Percentiles rank a stretch among this genome's conserved stretches.
Conservation (phyloP, 805 yeast species). For the Hemisphaericaspora nanyangensis region DNA sequence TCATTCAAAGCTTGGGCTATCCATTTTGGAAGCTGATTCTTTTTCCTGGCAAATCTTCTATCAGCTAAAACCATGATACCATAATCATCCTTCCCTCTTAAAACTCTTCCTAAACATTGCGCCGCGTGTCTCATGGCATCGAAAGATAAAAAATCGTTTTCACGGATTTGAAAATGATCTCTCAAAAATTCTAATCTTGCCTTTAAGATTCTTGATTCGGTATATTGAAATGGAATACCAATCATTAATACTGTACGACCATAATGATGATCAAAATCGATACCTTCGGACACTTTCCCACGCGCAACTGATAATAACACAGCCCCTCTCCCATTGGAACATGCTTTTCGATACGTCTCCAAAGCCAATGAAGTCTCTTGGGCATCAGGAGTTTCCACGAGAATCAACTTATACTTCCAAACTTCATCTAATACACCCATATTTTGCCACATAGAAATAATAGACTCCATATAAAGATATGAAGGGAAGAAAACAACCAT, state of each 20-base stretch:
- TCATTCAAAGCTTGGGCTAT: constrained; percentile 89
- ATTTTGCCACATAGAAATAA: constrained; percentile 97
- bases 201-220: constrained; percentile 92
- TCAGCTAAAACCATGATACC: constrained; percentile 99
- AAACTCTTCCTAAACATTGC: constrained; percentile 94
- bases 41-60: constrained; percentile 82
- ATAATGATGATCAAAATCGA: constrained; percentile 97
- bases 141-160: constrained; percentile 91
- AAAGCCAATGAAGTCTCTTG: constrained; percentile 95
- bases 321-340: constrained; percentile 97
- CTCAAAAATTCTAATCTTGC: constrained; percentile 92
- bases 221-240: constrained; percentile 98
- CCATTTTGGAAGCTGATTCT: constrained; percentile 93
- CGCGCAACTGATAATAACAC: constrained; percentile 95
- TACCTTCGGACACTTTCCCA: constrained; percentile 98
- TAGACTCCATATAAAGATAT: constrained; percentile 95
- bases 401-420: constrained; percentile 92
- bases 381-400: constrained; percentile 98
- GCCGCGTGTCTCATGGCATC: constrained; percentile 99
- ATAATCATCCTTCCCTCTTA: constrained; percentile 97
- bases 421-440: constrained; percentile 98
- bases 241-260: constrained; percentile 98
- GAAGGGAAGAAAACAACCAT: constrained; percentile 97
- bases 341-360: constrained; percentile 94
- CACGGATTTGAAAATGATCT: constrained; percentile 89